Base-by-base conservation (phyloP, 2,329 filamentous ascomycete genomes). In the Penicillium frequentans region DNA sequence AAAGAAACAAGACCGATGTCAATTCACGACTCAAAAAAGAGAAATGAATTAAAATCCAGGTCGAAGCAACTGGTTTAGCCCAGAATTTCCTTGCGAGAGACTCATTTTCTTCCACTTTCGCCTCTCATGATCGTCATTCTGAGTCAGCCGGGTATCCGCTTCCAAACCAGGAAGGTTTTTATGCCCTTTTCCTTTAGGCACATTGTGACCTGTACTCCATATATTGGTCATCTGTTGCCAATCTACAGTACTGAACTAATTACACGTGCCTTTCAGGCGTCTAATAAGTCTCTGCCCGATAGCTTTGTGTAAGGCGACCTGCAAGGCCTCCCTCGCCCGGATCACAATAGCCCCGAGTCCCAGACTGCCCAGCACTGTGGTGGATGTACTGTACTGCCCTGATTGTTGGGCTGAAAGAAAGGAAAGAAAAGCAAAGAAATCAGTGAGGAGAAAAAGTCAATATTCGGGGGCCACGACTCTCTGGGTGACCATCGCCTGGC, bases 41-140 rank as follows among this genome's bases (percentile, higher is more conserved):
- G 37, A 5, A n/a, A n/a, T 29, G 35, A 45, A 53, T 26, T 23
- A 8, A 49, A 47, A 31, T 16, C 31, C 31, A 49, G 13, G 31
- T 21, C 27, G 46, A 49, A 49, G 29, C 24, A 21, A 21, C 46
- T 31, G 19, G 46, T 24, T 49, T n/a, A 21, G 27, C 26, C 46
- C n/a, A 33, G 46, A 47, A 47, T 9, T 24, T 56, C 42, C 26
- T 6, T 42, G 9, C 3, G 11, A 42, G 39, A 42, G 35, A 42
- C 11, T 26, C 35, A 11, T 33, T 50, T 57, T 52, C 29, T 35
- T 24, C 19, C 21, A 27, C 43, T 48, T 49, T 56, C 46, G 57
- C 57, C 57, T 56, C 54, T 37, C 37, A 39, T 42, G 29, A 43
- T 61, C 57, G 60, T 62, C 60, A 62, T 60, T 52, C 58, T 62